Base-by-base conservation (phyloP, 2,329 filamentous ascomycete genomes). In the Aspergillus novoparasiticus region DNA sequence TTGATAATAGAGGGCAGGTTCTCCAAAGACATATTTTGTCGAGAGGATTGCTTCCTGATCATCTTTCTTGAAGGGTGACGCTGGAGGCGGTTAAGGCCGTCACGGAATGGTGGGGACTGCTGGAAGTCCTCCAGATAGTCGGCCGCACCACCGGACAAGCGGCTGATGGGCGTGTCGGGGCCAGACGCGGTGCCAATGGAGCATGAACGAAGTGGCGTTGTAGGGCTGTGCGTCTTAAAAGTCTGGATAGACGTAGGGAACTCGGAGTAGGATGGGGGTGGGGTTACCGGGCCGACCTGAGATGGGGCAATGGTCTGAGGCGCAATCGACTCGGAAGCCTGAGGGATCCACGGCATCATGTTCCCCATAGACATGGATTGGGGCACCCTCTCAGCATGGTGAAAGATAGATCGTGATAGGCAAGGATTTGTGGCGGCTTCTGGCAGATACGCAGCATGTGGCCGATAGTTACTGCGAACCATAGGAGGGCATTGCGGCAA, bases 351-450 rank as follows among this genome's bases (percentile, higher is more conserved):
- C 1, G 71, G 72, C 14, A 76, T 60, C 71, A 78, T 77, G 62
- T 77, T 77, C 39, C 68, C 66, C 75, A 78, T 78, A 6, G 77
- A 78, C 56, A 74, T 71, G 3, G 76, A 77, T 28, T 71, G 73
- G 0, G 75, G 61, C 8, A 79, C 61, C 1, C 76, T 71, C 55
- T 79, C 77, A 4, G 71, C 69, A 39, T 78, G 76, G 57, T 72
- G 74, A 58, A 79, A 79, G 60, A 79, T 79, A 2, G 77, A 72
- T 28, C 76, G 72, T 43, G 77, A 78, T 43, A 79, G 59, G 45
- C 77, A 79, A 1, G 77, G 77, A 54, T 79, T 79, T 32, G 76
- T 76, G 6, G 71, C 71, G 4, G 77, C 77, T 41, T 78, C 77
- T 1, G 77, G 75, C n/a, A 79, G 66, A 55, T 77, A 79, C 5